These are phyloP conservation scores for Cudoniella acicularis DNA, from an alignment of 495 filamentous ascomycete genomes.

Conservation along the genomic window DNA sequence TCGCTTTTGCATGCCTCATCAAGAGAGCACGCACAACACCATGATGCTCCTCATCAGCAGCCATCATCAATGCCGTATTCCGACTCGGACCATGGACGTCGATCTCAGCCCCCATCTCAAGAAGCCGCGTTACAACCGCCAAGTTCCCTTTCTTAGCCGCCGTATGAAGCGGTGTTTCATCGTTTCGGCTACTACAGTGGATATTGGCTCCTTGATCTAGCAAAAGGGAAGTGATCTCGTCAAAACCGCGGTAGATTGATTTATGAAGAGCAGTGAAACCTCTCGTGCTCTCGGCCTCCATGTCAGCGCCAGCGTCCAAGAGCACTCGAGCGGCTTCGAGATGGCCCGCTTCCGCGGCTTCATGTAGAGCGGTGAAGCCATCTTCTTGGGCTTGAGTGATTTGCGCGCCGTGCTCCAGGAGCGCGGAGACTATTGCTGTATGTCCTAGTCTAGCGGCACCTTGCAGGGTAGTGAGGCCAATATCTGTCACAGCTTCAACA, in stretches of 20 bases:
- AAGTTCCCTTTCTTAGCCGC: not conserved
- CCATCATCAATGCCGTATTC: not conserved
- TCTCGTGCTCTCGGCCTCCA: not conserved
- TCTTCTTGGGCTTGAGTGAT: not conserved
- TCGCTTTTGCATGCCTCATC: not conserved
- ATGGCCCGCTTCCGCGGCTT: conserved; percentile 1
- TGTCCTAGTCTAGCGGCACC: not conserved
- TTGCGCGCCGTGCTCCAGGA: not conserved
- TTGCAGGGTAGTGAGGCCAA: not conserved
- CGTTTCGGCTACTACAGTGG: not conserved
- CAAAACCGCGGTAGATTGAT: not conserved
- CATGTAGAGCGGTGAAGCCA: not conserved
- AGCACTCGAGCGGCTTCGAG: conserved; percentile 1
- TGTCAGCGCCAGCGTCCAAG: conserved; percentile 3
- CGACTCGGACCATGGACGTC: not conserved
- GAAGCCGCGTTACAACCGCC: conserved; percentile 2
- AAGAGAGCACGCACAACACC: not conserved
- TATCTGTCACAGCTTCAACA: not conserved
- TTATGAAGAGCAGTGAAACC: not conserved
- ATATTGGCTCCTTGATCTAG: not conserved
- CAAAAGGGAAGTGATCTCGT: not conserved
- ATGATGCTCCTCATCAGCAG: not conserved
- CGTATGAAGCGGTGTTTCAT: not conserved
- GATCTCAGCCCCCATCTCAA: conserved; percentile 21
- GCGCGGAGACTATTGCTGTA: not conserved